These are phyloP conservation scores for Lentinula lateritia DNA, from an alignment of 768 basidiomycete species.

Conservation along the genomic window DNA sequence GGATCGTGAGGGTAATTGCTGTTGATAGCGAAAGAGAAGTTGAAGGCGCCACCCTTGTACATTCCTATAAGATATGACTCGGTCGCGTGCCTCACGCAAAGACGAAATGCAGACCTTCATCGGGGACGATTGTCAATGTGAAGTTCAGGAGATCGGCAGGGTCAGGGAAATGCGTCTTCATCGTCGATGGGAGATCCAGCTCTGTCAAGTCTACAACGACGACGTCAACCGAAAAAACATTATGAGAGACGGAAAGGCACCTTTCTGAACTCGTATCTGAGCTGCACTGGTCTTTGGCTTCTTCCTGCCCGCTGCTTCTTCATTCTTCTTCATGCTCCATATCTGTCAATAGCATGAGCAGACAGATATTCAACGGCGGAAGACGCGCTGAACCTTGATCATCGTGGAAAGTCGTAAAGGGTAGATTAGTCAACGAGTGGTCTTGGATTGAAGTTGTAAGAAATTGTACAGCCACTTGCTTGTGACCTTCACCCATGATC, in stretches of 20 bases:
- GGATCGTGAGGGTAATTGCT: conserved; percentile 99
- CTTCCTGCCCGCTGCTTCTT: conserved; percentile 95
- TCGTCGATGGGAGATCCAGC: conserved; percentile 90
- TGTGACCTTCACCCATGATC: not conserved
- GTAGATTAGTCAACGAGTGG: conserved; percentile 6
- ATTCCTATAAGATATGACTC: conserved; percentile 56
- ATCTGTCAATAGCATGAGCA: conserved; percentile 51
- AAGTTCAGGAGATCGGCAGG: conserved; percentile 95
- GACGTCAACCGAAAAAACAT: not conserved
- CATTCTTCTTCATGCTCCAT: conserved; percentile 99
- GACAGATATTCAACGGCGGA: not conserved
- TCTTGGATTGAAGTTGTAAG: not conserved
- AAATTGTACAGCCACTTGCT: not conserved
- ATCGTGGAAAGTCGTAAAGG: conserved; percentile 10
- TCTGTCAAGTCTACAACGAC: conserved; percentile 79
- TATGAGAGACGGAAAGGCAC: conserved; percentile 32
- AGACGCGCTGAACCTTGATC: conserved; percentile 14
- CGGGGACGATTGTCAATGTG: conserved; percentile 89
- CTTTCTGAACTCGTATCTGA: conserved; percentile 99
- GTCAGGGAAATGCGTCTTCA: conserved; percentile 94
- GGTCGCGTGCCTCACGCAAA: not conserved
- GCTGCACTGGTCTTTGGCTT: conserved; percentile 98
- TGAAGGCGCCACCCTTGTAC: conserved; percentile 94
- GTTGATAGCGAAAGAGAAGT: conserved; percentile 94
- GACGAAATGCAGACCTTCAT: conserved; percentile 63